These are phyloP conservation scores for Termitomyces sp. DNA, from an alignment of 768 basidiomycete genomes.

Conservation along the genomic window DNA sequence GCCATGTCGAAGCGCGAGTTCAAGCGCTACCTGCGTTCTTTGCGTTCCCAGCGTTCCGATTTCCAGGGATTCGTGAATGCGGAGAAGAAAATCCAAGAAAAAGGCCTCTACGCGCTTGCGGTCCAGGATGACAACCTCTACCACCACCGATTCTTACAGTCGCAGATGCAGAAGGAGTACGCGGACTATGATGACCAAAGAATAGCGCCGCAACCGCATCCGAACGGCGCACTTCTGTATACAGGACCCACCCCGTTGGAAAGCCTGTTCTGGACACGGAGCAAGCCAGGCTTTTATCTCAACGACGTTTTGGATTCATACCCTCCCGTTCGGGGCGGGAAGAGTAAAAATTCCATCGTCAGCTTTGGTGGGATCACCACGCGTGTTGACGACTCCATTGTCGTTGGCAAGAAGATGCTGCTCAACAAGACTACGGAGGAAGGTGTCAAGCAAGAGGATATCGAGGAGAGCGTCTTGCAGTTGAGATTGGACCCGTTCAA, in stretches of 20 bases:
- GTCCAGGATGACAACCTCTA: slow-evolving; percentile 19
- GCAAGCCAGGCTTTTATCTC: slow-evolving; percentile 61
- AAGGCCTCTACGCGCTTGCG: slow-evolving; percentile 25
- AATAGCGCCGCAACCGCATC: slow-evolving; percentile 69
- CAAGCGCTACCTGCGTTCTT: slow-evolving; percentile 52
- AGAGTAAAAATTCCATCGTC: slow-evolving; percentile 30
- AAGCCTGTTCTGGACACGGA: slow-evolving; percentile 44
- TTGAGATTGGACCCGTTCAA: slow-evolving; percentile 28
- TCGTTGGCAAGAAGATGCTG: slow-evolving; percentile 18
- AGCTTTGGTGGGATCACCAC: slow-evolving; percentile 47
- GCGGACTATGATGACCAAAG: slow-evolving; percentile 22
- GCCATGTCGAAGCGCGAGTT: slow-evolving; percentile 64
- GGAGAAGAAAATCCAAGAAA: slow-evolving; percentile 13
- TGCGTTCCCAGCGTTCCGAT: slow-evolving; percentile 53
- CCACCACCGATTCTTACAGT: slow-evolving; percentile 40
- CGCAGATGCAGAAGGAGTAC: slow-evolving; percentile 25
- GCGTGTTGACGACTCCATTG: slow-evolving; percentile 21
- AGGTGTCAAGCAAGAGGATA: slow-evolving; percentile 24
- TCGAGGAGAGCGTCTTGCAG: slow-evolving; percentile 23
- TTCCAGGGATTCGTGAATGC: slow-evolving; percentile 50
- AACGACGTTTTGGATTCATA: slow-evolving; percentile 19
- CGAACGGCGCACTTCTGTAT: slow-evolving; percentile 62
- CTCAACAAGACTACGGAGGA: slow-evolving; percentile 28
- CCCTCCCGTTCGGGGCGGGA: no score
- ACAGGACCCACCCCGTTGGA: slow-evolving; percentile 53